Conservation (phyloP, 2,329 filamentous ascomycete genomes). For the Ophiostoma populinum region DNA sequence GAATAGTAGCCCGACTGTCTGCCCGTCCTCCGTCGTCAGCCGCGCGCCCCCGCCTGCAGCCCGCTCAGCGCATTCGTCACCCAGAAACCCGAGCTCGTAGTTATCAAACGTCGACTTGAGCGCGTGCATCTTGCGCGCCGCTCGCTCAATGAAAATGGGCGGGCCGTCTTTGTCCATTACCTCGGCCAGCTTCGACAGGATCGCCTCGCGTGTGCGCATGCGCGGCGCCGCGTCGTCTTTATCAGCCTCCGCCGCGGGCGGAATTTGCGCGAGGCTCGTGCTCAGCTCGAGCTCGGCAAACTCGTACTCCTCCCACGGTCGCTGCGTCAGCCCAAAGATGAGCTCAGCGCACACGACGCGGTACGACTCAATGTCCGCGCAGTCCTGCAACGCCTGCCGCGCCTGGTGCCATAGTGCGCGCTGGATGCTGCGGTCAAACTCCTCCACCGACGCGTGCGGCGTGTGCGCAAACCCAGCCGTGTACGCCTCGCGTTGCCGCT, state of each 20-base stretch:
- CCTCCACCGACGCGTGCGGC: conserved; percentile 12
- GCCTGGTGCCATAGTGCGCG: conserved; percentile 22
- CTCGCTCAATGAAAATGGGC: conserved; percentile 21
- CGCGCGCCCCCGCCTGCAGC: neutral
- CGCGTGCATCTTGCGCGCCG: conserved; percentile 21
- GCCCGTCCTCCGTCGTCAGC: conserved; percentile 13
- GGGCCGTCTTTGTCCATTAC: conserved; percentile 15
- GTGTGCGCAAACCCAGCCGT: conserved; percentile 3
- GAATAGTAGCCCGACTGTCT: conserved; percentile 35
- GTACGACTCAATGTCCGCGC: conserved; percentile 20
- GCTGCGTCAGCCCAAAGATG: conserved; percentile 22
- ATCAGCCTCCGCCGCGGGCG: neutral
- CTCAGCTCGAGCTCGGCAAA: conserved; percentile 6
- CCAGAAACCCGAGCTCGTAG: conserved; percentile 7
- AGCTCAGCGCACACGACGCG: conserved; percentile 21
- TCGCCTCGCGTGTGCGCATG: conserved; percentile 5
- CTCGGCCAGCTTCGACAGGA: conserved; percentile 9
- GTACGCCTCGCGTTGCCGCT: conserved; percentile 13
- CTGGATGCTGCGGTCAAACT: conserved; percentile 23
- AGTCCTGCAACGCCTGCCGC: conserved; percentile 19
- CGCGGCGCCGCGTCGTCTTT: too few relatives aligned
- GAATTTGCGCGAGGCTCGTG: conserved; percentile 1
- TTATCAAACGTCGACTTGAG: conserved; percentile 20
- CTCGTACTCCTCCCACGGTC: conserved; percentile 14
- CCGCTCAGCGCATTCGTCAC: neutral